Conservation (phyloP, 306 rosid genomes). For the Cicer arietinum region DNA sequence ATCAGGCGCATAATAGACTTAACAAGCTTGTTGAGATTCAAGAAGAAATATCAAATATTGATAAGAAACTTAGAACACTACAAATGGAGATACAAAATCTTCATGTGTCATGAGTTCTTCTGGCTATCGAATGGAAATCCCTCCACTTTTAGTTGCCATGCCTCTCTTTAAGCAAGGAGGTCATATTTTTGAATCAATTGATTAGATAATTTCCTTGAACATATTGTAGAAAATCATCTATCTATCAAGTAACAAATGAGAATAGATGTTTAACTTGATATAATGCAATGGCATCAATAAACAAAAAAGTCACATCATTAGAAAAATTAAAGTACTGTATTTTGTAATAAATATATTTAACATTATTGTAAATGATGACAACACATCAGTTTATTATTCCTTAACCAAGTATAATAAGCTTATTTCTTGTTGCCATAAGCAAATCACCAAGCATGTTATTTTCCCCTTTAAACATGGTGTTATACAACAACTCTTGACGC, state of each 20-base stretch:
- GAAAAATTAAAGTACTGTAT: neutral
- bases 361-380: neutral
- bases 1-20: conserved; percentile 69
- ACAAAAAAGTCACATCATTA: neutral
- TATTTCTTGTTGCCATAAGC: too few species aligned
- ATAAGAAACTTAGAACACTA: conserved; percentile 68
- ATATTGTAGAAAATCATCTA: neutral
- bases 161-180: neutral
- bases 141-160: neutral
- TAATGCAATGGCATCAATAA: neutral
- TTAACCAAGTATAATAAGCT: too few species aligned
- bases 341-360: neutral
- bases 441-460: too few species aligned
- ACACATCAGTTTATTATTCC: neutral
- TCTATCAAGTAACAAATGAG: neutral
- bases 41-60: conserved; percentile 66
- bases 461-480: too few species aligned
- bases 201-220: neutral
- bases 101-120: conserved; percentile 60
- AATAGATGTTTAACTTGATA: neutral
- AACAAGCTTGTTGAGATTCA: conserved; percentile 67
- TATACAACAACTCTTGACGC: too few species aligned
- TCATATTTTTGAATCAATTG: neutral
- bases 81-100: conserved; percentile 85
- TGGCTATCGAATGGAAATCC: conserved; percentile 10